Evolutionary conservation across 2,329 filamentous ascomycete genomes (phyloP).

Genomic region (Cladophialophora yegresii): DNA sequence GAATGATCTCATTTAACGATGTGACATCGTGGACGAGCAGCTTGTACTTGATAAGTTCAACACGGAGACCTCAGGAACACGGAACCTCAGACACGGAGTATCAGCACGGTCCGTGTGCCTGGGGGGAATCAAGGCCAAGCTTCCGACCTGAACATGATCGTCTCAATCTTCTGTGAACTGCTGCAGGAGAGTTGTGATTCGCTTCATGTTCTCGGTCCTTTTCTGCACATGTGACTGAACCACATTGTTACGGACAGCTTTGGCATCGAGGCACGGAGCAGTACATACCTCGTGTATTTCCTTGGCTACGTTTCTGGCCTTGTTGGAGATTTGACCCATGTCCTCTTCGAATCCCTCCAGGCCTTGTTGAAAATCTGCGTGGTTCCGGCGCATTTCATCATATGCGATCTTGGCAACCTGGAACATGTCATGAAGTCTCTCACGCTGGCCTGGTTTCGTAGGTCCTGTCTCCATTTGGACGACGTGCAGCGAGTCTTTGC

Average conservation of each 20-base stretch:
- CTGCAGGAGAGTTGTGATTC: constrained; percentile 25
- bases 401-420: constrained; percentile 10
- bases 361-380: constrained; percentile 15
- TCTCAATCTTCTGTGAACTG: constrained; percentile 25
- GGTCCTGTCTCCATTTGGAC: constrained; percentile 14
- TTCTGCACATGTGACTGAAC: constrained; percentile 26
- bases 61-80: background rate
- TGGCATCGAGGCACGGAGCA: background rate
- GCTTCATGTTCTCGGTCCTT: constrained; percentile 27
- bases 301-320: constrained; percentile 21
- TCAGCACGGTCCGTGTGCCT: background rate
- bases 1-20: constrained; percentile 3
- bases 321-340: constrained; percentile 20
- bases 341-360: constrained; percentile 18
- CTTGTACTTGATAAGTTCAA: background rate
- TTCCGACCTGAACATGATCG: background rate
- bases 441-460: constrained; percentile 22
- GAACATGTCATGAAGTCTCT: constrained; percentile 14
- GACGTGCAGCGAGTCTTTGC: constrained; percentile 20
- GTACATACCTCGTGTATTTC: constrained; percentile 31
- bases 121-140: background rate
- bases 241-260: constrained; percentile 3
- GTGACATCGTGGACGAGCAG: background rate
- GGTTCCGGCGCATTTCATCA: background rate
- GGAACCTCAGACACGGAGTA: background rate